Percentiles rank a stretch among this genome's conserved stretches.
Evolutionary conservation across 2,329 filamentous ascomycete genomes (phyloP).

Genomic region (Nectriaceae sp.): DNA sequence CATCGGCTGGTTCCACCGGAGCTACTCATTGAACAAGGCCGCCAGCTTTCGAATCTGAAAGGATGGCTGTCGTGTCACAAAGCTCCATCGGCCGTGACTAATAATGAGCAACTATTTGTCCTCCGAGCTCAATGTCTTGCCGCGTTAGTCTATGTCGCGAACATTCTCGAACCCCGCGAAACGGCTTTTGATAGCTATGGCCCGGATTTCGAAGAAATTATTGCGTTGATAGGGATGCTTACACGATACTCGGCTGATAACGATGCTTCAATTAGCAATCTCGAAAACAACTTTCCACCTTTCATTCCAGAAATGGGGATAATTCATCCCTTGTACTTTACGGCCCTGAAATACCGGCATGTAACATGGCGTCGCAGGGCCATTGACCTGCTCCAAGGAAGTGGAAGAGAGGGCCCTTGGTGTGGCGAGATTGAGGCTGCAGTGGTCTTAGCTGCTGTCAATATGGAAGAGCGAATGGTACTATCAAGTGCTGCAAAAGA

Average conservation of each 20-base stretch:
- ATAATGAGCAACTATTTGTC: constrained; percentile 8
- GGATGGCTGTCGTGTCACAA: constrained; percentile 14
- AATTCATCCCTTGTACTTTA: constrained; percentile 17
- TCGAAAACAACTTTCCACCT: background rate
- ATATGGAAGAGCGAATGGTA: constrained; percentile 8
- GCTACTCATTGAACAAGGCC: constrained; percentile 23
- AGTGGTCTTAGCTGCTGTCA: constrained; percentile 3
- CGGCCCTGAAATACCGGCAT: constrained; percentile 16
- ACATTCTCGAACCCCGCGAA: constrained; percentile 16
- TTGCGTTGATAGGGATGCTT: constrained; percentile 4
- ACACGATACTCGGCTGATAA: rapidly evolving
- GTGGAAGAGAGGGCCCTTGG: constrained; percentile 21
- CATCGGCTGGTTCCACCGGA: constrained; percentile 11
- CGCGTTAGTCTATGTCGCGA: constrained; percentile 8
- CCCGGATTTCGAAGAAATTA: no score
- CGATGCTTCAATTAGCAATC: rapidly evolving
- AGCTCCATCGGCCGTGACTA: background rate
- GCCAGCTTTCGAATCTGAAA: constrained; percentile 13
- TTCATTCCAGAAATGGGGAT: constrained; percentile 20
- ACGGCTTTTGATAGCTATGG: constrained; percentile 14
- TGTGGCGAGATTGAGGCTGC: constrained; percentile 12
- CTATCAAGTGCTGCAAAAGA: no score
- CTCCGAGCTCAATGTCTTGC: constrained; percentile 19
- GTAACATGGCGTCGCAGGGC: constrained; percentile 17
- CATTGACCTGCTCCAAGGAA: constrained; percentile 1